Evolutionary conservation across 495 filamentous ascomycete species (phyloP).

Genomic region (Aspergillus asperescens): DNA sequence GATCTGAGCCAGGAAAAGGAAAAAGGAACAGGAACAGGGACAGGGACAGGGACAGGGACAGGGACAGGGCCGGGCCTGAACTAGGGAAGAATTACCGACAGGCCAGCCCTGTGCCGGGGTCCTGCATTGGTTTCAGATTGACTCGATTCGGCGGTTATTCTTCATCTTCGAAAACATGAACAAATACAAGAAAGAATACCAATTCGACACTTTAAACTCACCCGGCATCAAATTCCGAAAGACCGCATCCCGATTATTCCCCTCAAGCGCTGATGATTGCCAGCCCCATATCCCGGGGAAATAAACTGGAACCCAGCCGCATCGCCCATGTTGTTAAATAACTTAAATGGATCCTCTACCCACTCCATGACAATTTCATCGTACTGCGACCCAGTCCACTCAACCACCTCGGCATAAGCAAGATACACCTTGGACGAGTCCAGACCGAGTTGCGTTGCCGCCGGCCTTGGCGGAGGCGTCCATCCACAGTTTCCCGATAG

Average conservation of each 20-base stretch:
- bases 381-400: constrained; percentile 32
- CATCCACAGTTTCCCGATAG: constrained; percentile 40
- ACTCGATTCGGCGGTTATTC: background rate
- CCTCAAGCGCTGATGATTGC: constrained; percentile 24
- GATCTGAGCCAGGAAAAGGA: no score
- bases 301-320: constrained; percentile 31
- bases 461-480: constrained; percentile 26
- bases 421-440: constrained; percentile 31
- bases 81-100: no score
- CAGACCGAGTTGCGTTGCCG: constrained; percentile 43
- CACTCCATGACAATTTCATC: constrained; percentile 28
- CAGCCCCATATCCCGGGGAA: constrained; percentile 31
- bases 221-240: constrained; percentile 33
- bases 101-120: no score
- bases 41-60: no score
- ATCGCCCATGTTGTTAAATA: constrained; percentile 34
- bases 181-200: no score
- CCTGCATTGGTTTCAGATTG: background rate
- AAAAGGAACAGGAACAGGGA: no score
- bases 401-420: constrained; percentile 36
- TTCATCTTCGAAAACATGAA: no score
- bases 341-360: constrained; percentile 30
- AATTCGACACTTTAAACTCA: constrained; percentile 32
- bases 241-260: constrained; percentile 28
- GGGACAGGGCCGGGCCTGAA: no score